A percentile compares a stretch with the other conserved stretches of the same genome.
Conservation (phyloP, 176 grass and related monocot species). For the Eragrostis curvula region DNA sequence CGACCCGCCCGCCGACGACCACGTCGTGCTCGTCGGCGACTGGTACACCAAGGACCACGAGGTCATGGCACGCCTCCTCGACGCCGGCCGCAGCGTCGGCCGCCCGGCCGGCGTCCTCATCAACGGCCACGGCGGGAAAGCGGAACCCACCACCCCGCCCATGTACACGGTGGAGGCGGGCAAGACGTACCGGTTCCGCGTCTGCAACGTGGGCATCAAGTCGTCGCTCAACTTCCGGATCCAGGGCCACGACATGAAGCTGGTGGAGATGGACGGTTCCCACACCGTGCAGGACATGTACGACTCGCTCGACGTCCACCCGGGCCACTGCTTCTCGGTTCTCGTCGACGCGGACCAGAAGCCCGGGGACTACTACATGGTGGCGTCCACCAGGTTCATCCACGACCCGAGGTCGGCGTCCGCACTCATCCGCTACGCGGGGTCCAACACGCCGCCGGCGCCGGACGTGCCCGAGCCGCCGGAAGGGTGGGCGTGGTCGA, state of each 20-base stretch:
- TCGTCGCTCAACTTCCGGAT: conserved; percentile 88
- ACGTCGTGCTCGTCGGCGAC: conserved; percentile 64
- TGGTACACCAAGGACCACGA: conserved; percentile 79
- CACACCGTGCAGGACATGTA: conserved; percentile 68
- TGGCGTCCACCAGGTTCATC: conserved; percentile 69
- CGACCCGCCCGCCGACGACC: conserved; percentile 58
- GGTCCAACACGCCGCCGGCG: conserved; percentile 55
- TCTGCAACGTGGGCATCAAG: conserved; percentile 73
- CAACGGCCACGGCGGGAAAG: conserved; percentile 56
- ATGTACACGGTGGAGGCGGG: conserved; percentile 70
- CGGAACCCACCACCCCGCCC: not conserved
- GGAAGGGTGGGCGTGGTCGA: conserved; percentile 76
- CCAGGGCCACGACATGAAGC: conserved; percentile 70
- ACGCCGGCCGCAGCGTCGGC: conserved; percentile 47
- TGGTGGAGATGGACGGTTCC: conserved; percentile 72
- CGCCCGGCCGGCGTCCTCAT: conserved; percentile 59
- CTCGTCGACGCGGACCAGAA: conserved; percentile 67
- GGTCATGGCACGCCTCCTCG: conserved; percentile 44
- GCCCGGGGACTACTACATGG: conserved; percentile 69
- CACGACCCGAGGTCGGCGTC: conserved; percentile 8
- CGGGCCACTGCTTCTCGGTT: conserved; percentile 70
- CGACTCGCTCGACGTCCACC: conserved; percentile 67
- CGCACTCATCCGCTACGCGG: conserved; percentile 57
- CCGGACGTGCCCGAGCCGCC: conserved; percentile 45
- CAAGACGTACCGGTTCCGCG: conserved; percentile 64